Conservation (phyloP, 1,284 basidiomycete genomes). For the Microbotryomycetes sp. region DNA sequence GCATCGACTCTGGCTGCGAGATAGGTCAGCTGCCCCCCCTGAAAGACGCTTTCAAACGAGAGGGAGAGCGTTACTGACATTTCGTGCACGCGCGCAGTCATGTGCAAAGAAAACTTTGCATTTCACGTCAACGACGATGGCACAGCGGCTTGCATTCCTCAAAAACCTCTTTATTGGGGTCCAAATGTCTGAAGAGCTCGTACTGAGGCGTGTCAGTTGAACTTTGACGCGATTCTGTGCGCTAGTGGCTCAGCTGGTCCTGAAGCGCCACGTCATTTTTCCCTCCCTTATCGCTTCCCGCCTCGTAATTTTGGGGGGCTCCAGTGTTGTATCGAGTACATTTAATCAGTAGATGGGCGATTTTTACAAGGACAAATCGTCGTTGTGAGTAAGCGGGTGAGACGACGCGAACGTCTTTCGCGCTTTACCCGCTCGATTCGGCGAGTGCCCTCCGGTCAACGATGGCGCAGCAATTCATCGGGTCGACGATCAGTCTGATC, state of each 20-base stretch:
- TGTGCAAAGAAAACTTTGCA: conserved; percentile 4
- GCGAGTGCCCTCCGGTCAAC: background rate
- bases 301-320: too few species aligned
- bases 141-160: conserved; percentile 2
- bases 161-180: conserved; percentile 2
- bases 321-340: too few species aligned
- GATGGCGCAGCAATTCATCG: conserved; percentile 35
- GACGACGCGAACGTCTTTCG: too few species aligned
- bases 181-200: background rate
- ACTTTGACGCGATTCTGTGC: too few species aligned
- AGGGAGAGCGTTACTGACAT: background rate
- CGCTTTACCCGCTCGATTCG: too few species aligned
- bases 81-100: background rate
- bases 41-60: background rate
- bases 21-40: conserved; percentile 1
- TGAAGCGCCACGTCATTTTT: too few species aligned
- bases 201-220: too few species aligned
- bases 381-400: too few species aligned
- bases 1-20: conserved; percentile 6
- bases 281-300: too few species aligned
- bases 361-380: too few species aligned
- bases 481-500: conserved; percentile 31
- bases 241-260: background rate
- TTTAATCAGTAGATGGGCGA: too few species aligned
- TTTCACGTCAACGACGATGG: background rate